Base-by-base conservation (phyloP, 441 rosid genomes). In the Theobroma grandiflorum region DNA sequence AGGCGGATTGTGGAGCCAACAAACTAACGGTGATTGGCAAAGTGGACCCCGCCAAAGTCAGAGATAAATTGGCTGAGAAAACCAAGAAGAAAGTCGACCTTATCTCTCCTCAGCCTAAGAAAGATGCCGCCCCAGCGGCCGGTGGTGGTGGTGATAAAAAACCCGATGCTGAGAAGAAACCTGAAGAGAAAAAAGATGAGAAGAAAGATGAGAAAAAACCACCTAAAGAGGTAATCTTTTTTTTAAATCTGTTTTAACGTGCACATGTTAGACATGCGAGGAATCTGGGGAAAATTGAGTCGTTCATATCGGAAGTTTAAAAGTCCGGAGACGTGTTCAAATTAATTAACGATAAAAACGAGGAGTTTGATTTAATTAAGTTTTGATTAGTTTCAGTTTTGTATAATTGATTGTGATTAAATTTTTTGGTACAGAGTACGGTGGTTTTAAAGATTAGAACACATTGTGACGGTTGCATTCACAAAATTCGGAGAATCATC, bases 391-490 rank as follows among this genome's bases (percentile, higher is more conserved):
- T 65, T 73, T 9, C 45, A 64, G 14, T 50, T 77, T 78, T 62
- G 79, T 26, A 14, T 33, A 57, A 22, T n/a, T 35, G 8, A 80
- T 50, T 73, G 43, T 79, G 9, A 38, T 78, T 78, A 43, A 58
- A 76, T 77, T 8, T 42, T 74, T 35, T 72, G 79, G 59, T 11
- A 33, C 97, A 96, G 99, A 89, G 87, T 66, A 88, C 94, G 14
- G 97, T 88, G 79, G 94, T 88, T 64, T 72, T 96, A 80, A 93
- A 93, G 86, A 89, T 92, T 22, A 84, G 87, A 77, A 79, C 92
- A 4, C 99, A 96, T 81, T 96, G 99, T 47, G 95, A 92, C 5
- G 94, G 94, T 38, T 96, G 99, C 82, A 84, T 91, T 63, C 72
- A 82, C 14, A 95, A 96, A 58, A 91, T 93, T 49, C 68, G 80